These are phyloP conservation scores for Flaveria robusta DNA, from an alignment of 129 eudicot species.

Conservation along the genomic window DNA sequence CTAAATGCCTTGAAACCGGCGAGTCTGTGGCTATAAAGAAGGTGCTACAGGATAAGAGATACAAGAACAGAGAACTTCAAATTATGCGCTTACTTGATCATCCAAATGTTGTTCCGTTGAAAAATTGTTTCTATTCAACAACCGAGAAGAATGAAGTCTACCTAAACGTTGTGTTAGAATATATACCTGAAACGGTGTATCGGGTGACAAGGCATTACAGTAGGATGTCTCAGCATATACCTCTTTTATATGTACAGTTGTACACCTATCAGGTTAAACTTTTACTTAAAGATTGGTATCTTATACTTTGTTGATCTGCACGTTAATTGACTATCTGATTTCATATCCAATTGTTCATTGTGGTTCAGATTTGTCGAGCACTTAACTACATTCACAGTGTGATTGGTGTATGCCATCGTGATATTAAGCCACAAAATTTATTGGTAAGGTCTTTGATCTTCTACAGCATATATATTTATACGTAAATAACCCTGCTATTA, in stretches of 20 bases:
- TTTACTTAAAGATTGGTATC: neutral
- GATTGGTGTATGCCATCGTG: slow-evolving; percentile 94
- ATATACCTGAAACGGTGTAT: slow-evolving; percentile 42
- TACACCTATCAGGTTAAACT: slow-evolving; percentile 42
- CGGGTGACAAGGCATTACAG: slow-evolving; percentile 39
- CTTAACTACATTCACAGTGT: slow-evolving; percentile 86
- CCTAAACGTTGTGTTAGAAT: slow-evolving; percentile 40
- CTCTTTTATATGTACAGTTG: slow-evolving; percentile 40
- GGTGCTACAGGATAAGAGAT: slow-evolving; percentile 43
- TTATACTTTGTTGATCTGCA: neutral
- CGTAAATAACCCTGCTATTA: neutral
- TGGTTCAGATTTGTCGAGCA: slow-evolving; percentile 78
- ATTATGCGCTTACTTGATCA: slow-evolving; percentile 42
- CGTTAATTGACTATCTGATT: slow-evolving; percentile 2
- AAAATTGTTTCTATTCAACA: slow-evolving; percentile 44
- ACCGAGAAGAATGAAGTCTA: slow-evolving; percentile 43
- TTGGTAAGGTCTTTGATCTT: slow-evolving; percentile 53
- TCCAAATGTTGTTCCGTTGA: slow-evolving; percentile 39
- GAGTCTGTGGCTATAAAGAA: slow-evolving; percentile 45
- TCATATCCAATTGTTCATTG: neutral
- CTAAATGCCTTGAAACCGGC: slow-evolving; percentile 45
- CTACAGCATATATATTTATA: neutral
- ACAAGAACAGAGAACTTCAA: slow-evolving; percentile 42
- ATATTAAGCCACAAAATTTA: slow-evolving; percentile 91
- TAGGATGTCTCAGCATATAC: slow-evolving; percentile 40